Percentiles rank a stretch among this genome's conserved stretches.
phyloP scores from a whole-genome alignment of 108 stramenopile genomes.

The Cyclotella choctawhatcheeana region DNA sequence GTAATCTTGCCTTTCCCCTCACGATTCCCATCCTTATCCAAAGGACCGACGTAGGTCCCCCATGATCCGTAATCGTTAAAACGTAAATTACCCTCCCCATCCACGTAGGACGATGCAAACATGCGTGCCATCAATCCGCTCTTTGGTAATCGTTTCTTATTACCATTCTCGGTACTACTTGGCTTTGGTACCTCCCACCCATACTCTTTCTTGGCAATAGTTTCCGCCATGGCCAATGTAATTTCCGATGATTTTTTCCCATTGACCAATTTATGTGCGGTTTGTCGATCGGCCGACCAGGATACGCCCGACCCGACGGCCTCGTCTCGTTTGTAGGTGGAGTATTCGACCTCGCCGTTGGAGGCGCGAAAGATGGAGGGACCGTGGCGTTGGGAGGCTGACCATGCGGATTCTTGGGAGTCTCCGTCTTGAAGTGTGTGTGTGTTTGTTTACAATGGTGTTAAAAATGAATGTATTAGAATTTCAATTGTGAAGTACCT shows the following conservation, averaged over 20 bases:
- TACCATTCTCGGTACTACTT: background rate
- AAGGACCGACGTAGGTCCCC: conserved; percentile 30
- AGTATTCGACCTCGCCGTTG: conserved; percentile 39
- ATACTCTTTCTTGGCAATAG: conserved; percentile 21
- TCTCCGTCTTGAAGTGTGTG: conserved; percentile 21
- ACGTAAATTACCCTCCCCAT: conserved; percentile 28
- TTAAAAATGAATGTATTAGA: background rate
- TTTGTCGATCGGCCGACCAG: conserved; percentile 28
- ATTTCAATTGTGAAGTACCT: background rate
- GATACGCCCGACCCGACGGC: conserved; percentile 27
- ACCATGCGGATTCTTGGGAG: conserved; percentile 25
- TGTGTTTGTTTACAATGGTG: background rate
- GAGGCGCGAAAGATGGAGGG: conserved; percentile 26
- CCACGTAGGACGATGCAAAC: conserved; percentile 16
- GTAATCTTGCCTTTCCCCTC: conserved; percentile 37
- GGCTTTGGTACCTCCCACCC: conserved; percentile 6
- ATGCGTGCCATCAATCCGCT: conserved; percentile 6
- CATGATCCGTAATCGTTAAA: conserved; percentile 43
- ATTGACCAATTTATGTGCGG: conserved; percentile 15
- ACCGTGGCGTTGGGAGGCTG: conserved; percentile 19
- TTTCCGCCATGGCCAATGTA: conserved; percentile 15
- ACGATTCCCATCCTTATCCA: conserved; percentile 24
- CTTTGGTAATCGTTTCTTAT: background rate
- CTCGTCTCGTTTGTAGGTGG: conserved; percentile 24
- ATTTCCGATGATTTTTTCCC: conserved; percentile 24